Evolutionary conservation across 805 yeast genomes (phyloP).

Genomic region (Wickerhamiella dianesei): DNA sequence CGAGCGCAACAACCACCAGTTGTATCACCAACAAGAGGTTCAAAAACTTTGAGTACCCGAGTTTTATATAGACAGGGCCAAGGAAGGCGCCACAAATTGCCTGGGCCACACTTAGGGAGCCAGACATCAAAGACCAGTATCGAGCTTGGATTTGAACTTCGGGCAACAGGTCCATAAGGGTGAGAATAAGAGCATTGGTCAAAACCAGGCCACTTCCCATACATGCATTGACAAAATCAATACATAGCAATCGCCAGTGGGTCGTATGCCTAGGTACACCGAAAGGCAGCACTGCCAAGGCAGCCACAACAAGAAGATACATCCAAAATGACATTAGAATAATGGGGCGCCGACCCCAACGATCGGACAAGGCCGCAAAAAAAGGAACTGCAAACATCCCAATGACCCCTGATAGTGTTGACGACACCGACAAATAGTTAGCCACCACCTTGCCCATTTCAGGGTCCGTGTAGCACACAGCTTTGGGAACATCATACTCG

Average conservation of each 20-base stretch:
- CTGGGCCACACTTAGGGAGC: slow-evolving; percentile 6
- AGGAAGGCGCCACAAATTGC: slow-evolving; percentile 10
- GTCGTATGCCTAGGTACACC: neutral
- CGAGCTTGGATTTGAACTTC: slow-evolving; percentile 6
- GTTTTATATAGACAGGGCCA: slow-evolving; percentile 6
- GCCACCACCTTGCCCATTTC: neutral
- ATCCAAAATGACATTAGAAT: slow-evolving; percentile 9
- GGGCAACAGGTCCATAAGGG: slow-evolving; percentile 8
- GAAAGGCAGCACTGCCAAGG: slow-evolving; percentile 3
- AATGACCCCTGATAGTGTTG: neutral
- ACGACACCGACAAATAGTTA: neutral
- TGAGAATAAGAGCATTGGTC: slow-evolving; percentile 7
- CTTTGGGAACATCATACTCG: neutral
- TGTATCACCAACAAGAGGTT: neutral
- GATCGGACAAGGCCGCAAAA: slow-evolving; percentile 4
- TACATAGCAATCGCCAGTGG: slow-evolving; percentile 10
- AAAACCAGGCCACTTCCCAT: slow-evolving; percentile 8
- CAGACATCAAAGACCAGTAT: slow-evolving; percentile 7
- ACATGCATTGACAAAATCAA: slow-evolving; percentile 7
- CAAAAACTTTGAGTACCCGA: neutral
- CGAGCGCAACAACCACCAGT: neutral
- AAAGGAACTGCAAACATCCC: neutral
- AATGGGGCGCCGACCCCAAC: slow-evolving; percentile 8
- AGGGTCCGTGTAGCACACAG: neutral
- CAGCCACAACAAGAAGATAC: neutral